Evolutionary conservation across 768 basidiomycete species (phyloP).

Genomic region (Leccinum pellstonianum): DNA sequence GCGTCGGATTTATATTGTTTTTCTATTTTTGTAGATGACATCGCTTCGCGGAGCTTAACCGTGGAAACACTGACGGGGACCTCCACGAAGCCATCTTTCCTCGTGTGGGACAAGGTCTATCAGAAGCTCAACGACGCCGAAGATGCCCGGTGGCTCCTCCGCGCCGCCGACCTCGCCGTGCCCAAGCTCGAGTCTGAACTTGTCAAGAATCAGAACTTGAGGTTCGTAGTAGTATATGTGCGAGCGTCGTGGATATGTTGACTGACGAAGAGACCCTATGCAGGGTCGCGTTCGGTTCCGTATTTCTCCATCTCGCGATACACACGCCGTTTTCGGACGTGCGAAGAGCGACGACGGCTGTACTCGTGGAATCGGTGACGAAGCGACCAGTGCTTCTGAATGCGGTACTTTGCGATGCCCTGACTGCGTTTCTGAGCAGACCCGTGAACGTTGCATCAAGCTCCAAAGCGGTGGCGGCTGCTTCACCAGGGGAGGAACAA

Average conservation of each 20-base stretch:
- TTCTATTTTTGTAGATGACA: conserved; percentile 36
- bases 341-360: conserved; percentile 45
- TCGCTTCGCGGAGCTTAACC: conserved; percentile 47
- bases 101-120: conserved; percentile 87
- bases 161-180: conserved; percentile 55
- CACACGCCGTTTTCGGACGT: conserved; percentile 55
- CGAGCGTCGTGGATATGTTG: neutral
- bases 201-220: conserved; percentile 48
- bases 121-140: conserved; percentile 59
- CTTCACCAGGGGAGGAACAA: conserved; percentile 31
- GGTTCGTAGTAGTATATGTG: conserved; percentile 33
- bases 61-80: conserved; percentile 47
- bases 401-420: conserved; percentile 56
- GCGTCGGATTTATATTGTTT: neutral
- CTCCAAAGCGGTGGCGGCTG: conserved; percentile 12
- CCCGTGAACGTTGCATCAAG: conserved; percentile 23
- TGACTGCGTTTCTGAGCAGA: conserved; percentile 47
- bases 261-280: neutral
- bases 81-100: conserved; percentile 74
- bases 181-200: conserved; percentile 50
- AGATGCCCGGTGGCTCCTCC: conserved; percentile 77
- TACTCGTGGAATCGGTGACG: conserved; percentile 40
- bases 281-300: conserved; percentile 62
- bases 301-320: conserved; percentile 67
- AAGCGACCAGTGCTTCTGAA: conserved; percentile 49